Percentiles rank a stretch among this genome's conserved stretches.
Conservation (phyloP, 306 rosid species). For the Albizia julibrissin region DNA sequence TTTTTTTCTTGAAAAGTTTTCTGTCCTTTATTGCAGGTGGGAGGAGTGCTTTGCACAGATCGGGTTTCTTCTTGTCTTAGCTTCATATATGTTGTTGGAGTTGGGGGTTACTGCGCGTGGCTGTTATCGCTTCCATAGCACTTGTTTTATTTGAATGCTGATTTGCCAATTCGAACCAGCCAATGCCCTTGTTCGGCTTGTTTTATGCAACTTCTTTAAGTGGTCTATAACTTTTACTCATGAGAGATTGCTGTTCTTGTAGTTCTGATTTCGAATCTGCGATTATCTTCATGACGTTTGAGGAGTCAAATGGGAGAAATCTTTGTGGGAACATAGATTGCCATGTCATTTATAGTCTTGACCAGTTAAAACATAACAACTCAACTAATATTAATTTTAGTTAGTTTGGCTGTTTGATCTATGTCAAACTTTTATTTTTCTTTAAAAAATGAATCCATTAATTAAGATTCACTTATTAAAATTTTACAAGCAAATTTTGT, state of each 20-base stretch:
- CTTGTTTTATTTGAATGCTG: not conserved
- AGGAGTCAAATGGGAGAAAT: not conserved
- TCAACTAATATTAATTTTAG: no score
- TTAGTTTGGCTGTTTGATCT: no score
- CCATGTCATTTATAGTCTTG: no score
- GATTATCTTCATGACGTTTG: not conserved
- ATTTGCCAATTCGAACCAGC: no score
- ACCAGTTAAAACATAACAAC: no score
- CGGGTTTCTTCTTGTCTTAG: not conserved
- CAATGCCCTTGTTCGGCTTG: no score
- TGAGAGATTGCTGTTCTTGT: constrained; percentile 1
- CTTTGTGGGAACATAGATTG: no score
- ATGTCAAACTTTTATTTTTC: no score
- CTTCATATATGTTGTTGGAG: not conserved
- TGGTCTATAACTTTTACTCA: constrained; percentile 23
- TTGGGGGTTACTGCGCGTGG: not conserved
- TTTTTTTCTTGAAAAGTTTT: constrained; percentile 7
- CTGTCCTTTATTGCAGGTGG: constrained; percentile 27
- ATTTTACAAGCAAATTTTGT: no score
- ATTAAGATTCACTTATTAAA: no score
- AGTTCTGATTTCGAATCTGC: not conserved
- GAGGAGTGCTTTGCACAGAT: not conserved
- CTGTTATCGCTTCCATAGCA: not conserved
- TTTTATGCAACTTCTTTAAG: not conserved
- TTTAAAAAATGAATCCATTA: no score